Base-by-base conservation (phyloP, 2,329 filamentous ascomycete species). In the Sporothrix schenckii region DNA sequence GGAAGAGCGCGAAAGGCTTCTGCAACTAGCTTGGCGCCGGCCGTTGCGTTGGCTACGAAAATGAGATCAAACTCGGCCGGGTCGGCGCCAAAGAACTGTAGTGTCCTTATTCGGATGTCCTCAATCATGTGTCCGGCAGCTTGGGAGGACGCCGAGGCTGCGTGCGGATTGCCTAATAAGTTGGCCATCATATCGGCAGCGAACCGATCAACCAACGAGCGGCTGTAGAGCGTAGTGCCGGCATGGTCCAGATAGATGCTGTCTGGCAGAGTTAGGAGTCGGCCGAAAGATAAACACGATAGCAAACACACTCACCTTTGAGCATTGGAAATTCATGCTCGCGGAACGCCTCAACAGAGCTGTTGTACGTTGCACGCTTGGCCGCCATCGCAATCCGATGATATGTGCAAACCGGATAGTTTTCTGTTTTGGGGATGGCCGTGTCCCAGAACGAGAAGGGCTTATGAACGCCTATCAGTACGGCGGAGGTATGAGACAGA, bases 91-190 rank as follows among this genome's bases (percentile, higher is more conserved):
- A 97, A 93, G 76, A 96, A 92, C 2, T 83, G 83, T 44, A 98
- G 81, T 2, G 92, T 83, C 16, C 88, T 85, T 49, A 93, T 80
- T 10, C 94, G 88, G 41, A 91, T 83, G 78, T 94, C 88, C 73
- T 97, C 93, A 70, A 97, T 88, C 6, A 90, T 86, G 1, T 86
- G 84, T 0, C 91, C 91, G 0, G 92, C 90, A 44, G 89, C 83
- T 76, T 95, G 92, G 0, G 94, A 97, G 2, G 93, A 90, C 16
- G 86, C 82, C 1, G 94, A 97, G 66, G 88, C 90, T 0, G 94
- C 97, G 80, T 98, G 94, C 0, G 94, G 94, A 73, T 98, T 98
- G 50, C 94, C 94, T 75, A 94, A 93, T 0, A 98, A 83, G 75
- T 89, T 91, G 4, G 86, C 83, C 34, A 90, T 89, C 85, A 97